Base-by-base conservation (phyloP, 2,329 filamentous ascomycete species). In the Diaporthe citri region DNA sequence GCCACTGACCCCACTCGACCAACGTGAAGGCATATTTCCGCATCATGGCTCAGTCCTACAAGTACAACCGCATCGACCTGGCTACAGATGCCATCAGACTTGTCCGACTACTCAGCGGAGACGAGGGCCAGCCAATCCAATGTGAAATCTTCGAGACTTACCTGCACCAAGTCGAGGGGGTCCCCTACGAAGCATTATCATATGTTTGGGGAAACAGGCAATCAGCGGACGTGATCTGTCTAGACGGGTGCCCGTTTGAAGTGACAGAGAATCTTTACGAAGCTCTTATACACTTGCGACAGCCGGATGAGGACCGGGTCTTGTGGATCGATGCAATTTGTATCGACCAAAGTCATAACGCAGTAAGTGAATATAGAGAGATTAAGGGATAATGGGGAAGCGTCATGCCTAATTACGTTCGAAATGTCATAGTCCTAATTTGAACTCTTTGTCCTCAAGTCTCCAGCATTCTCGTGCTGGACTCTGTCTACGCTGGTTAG, bases 141-240 rank as follows among this genome's bases (percentile, higher is more conserved):
- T 66, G 62, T n/a, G 20, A 66, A 20, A 51, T 66, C 12, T 66
- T 66, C 20, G 62, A 66, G 43, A 36, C 62, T 9, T 51, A 51
- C 25, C 31, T 66, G 7, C 31, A 66, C 22, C 28, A 51, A 17
- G 20, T 36, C 7, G 31, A 66, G 2, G 43, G 62, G 6, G 22
- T 66, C 3, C 62, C 62, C 2, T 66, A 66, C 20, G 43, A 66
- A 51, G 62, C 62, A 8, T 17, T 66, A 6, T 66, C 62, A 28
- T 66, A 66, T 15, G 62, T 66, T 0, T 51, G 62, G 62, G 43
- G 62, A 1, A 36, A 4, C 1, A 48, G 10, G 4, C 28, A 34
- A 51, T 51, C 31, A 5, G 28, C 28, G 10, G 12, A 66, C 3
- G 13, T 1, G 9, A 66, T 66, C 12, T 51, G 20, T 20, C 43